A percentile compares a stretch with the other conserved stretches of the same genome.
These are phyloP conservation scores for Chenopodium quinoa DNA, from an alignment of 148 eudicot species.

Conservation along the genomic window DNA sequence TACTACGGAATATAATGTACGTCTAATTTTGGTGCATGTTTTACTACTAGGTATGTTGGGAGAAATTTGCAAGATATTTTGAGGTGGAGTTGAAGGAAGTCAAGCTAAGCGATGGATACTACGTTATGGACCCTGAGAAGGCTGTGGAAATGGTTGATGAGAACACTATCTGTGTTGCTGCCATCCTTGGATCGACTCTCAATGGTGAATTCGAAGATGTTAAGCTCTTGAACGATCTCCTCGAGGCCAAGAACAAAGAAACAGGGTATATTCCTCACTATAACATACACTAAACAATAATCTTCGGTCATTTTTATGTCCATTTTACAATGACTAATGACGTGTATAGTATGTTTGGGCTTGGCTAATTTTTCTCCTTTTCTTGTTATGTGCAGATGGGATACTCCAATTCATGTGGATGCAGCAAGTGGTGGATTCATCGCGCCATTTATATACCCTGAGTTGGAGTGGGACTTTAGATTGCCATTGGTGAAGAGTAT, in stretches of 20 bases:
- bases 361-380: neutral
- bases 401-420: constrained; percentile 79
- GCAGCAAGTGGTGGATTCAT: constrained; percentile 88
- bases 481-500: constrained; percentile 69
- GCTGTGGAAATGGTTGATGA: constrained; percentile 76
- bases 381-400: constrained; percentile 43
- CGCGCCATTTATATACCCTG: constrained; percentile 72
- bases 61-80: constrained; percentile 69
- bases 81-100: constrained; percentile 77
- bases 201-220: constrained; percentile 77
- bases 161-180: constrained; percentile 71
- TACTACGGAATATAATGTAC: too few relatives aligned
- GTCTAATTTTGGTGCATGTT: neutral
- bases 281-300: neutral
- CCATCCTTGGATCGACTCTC: constrained; percentile 65
- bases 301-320: neutral
- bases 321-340: neutral
- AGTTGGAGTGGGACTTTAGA: constrained; percentile 69
- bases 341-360: neutral
- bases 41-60: constrained; percentile 65
- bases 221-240: constrained; percentile 56
- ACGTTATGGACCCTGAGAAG: constrained; percentile 68
- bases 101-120: constrained; percentile 60
- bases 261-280: constrained; percentile 45
- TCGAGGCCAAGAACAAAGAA: constrained; percentile 53